Evolutionary conservation across 2,329 filamentous ascomycete species (phyloP).

Genomic region (Trichoderma arundinaceum): DNA sequence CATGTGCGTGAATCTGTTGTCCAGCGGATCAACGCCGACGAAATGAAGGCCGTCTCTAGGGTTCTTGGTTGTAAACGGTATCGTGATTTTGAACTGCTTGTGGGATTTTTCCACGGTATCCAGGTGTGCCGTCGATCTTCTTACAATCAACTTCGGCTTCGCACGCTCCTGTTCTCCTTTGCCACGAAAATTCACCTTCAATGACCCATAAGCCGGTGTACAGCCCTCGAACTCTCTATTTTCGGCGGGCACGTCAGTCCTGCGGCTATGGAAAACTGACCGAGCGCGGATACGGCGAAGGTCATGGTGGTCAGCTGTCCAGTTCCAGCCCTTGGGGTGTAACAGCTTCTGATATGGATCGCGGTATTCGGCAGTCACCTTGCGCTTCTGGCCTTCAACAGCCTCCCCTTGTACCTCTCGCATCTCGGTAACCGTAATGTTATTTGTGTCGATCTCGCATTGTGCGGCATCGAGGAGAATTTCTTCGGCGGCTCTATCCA

Average conservation of each 20-base stretch:
- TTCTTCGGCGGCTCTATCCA: slow-evolving; percentile 62
- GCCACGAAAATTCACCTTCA: slow-evolving; percentile 53
- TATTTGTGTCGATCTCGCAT: slow-evolving; percentile 60
- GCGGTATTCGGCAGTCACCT: slow-evolving; percentile 52
- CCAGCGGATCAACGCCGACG: slow-evolving; percentile 79
- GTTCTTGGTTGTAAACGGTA: slow-evolving; percentile 78
- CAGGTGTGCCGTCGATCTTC: slow-evolving; percentile 48
- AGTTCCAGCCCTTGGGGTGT: slow-evolving; percentile 64
- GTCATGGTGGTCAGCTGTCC: slow-evolving; percentile 76
- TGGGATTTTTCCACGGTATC: slow-evolving; percentile 48
- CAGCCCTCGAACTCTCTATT: slow-evolving; percentile 62
- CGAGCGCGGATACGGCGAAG: slow-evolving; percentile 71
- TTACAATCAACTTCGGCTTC: slow-evolving; percentile 51
- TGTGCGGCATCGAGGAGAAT: slow-evolving; percentile 67
- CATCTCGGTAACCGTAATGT: slow-evolving; percentile 57
- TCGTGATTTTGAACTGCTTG: slow-evolving; percentile 58
- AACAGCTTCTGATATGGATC: slow-evolving; percentile 73
- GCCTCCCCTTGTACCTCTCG: slow-evolving; percentile 46
- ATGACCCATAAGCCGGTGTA: slow-evolving; percentile 60
- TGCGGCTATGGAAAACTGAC: slow-evolving; percentile 57
- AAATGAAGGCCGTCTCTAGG: slow-evolving; percentile 91
- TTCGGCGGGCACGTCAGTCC: slow-evolving; percentile 60
- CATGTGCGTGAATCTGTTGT: slow-evolving; percentile 85
- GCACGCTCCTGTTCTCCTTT: slow-evolving; percentile 49
- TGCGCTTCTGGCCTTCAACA: slow-evolving; percentile 46